These are phyloP conservation scores for Aspergillus piperis DNA, from an alignment of 2,329 filamentous ascomycete species.

Conservation along the genomic window DNA sequence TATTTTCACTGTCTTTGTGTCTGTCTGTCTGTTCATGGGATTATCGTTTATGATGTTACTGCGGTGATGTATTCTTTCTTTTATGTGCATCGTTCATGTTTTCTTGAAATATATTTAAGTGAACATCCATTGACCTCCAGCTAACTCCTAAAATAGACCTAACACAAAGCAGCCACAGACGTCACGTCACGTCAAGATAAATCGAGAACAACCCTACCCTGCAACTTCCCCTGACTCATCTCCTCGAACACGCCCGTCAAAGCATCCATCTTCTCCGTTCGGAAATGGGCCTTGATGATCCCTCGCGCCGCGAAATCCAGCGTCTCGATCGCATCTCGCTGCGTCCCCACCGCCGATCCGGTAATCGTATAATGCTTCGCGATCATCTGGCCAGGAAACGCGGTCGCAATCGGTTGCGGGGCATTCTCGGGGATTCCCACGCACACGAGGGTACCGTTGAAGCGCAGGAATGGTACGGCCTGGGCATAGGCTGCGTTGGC, in stretches of 20 bases:
- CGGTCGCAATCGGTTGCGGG: slow-evolving; percentile 47
- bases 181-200: slow-evolving; percentile 28
- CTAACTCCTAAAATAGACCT: background rate
- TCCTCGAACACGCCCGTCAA: slow-evolving; percentile 49
- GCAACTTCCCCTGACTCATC: slow-evolving; percentile 47
- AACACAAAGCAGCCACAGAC: background rate
- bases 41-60: too few species aligned
- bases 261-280: slow-evolving; percentile 51
- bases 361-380: slow-evolving; percentile 49
- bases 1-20: too few species aligned
- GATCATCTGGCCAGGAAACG: slow-evolving; percentile 47
- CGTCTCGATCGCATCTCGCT: slow-evolving; percentile 52
- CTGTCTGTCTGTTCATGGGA: too few species aligned
- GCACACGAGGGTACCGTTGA: slow-evolving; percentile 54
- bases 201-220: slow-evolving; percentile 53
- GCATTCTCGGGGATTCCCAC: slow-evolving; percentile 55
- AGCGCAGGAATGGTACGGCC: slow-evolving; percentile 49
- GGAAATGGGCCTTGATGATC: slow-evolving; percentile 49
- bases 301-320: slow-evolving; percentile 52
- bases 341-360: slow-evolving; percentile 54
- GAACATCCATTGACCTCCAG: background rate
- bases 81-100: background rate
- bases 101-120: too few species aligned
- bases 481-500: slow-evolving; percentile 55
- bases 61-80: background rate